Evolutionary conservation across 495 filamentous ascomycete species (phyloP).

Genomic region (Aspergillus sparsus): DNA sequence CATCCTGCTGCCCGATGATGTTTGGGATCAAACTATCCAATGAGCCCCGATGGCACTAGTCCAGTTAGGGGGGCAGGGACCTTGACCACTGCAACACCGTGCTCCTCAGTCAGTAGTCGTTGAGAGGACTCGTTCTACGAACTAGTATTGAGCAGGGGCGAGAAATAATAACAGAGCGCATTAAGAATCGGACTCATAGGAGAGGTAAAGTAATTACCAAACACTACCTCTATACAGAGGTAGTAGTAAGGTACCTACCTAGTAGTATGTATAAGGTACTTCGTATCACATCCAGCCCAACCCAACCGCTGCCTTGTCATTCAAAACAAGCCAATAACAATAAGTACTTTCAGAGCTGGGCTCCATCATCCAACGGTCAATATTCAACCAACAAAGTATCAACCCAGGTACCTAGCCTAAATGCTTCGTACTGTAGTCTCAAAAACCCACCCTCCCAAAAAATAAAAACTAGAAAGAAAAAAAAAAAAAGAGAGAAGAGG

Average conservation of each 20-base stretch:
- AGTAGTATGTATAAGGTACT: neutral
- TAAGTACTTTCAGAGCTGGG: too few relatives aligned
- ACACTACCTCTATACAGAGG: too few relatives aligned
- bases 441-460: neutral
- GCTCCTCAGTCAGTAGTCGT: neutral
- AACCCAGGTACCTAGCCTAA: neutral
- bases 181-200: neutral
- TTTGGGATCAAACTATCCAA: conserved; percentile 14
- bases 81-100: conserved; percentile 4
- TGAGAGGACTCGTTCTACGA: too few relatives aligned
- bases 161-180: neutral
- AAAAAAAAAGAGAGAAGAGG: neutral
- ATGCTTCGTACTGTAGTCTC: neutral
- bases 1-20: conserved; percentile 20
- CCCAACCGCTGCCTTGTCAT: neutral
- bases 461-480: neutral
- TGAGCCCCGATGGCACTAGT: conserved; percentile 11
- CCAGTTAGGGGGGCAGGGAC: conserved; percentile 14
- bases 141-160: too few relatives aligned
- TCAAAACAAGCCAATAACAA: neutral
- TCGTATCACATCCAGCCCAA: neutral
- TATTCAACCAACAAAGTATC: neutral
- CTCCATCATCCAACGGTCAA: too few relatives aligned
- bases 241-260: neutral
- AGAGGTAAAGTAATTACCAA: neutral